Evolutionary conservation across 2,329 filamentous ascomycete species (phyloP).

Genomic region (Ophiostoma sp.): DNA sequence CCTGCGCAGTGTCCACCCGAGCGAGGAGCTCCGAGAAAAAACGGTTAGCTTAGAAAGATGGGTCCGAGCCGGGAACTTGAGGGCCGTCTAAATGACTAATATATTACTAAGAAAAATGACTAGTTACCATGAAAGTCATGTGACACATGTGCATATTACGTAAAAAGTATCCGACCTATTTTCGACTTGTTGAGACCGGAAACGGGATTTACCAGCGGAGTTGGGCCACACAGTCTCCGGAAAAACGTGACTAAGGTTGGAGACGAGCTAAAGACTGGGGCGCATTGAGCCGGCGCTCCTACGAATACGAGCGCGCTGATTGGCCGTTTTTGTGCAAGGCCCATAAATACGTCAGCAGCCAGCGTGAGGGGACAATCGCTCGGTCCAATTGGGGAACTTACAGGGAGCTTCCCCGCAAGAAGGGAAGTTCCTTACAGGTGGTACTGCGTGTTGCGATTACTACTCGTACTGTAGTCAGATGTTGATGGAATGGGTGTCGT

Average conservation of each 20-base stretch:
- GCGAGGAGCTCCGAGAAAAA: slow-evolving; percentile 12
- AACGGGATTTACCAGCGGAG: slow-evolving; percentile 1
- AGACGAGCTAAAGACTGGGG: neutral
- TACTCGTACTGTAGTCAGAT: neutral
- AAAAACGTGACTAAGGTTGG: neutral
- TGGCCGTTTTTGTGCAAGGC: neutral
- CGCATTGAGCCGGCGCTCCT: neutral
- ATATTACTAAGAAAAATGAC: neutral
- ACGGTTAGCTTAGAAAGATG: too few species aligned
- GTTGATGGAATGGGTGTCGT: neutral
- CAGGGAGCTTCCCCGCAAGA: slow-evolving; percentile 18
- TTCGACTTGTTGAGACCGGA: neutral
- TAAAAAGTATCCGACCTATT: neutral
- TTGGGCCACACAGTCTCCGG: neutral
- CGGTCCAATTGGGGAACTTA: neutral
- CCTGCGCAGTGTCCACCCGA: neutral
- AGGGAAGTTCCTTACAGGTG: neutral
- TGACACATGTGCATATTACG: too few species aligned
- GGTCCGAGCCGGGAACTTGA: too few species aligned
- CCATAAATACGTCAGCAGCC: slow-evolving; percentile 12
- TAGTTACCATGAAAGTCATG: too few species aligned
- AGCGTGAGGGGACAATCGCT: neutral
- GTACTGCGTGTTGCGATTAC: neutral
- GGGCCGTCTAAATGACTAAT: neutral
- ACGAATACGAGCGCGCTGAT: neutral